Evolutionary conservation across 148 eudicot species (phyloP).

Genomic region (Gaultheria prostrata): DNA sequence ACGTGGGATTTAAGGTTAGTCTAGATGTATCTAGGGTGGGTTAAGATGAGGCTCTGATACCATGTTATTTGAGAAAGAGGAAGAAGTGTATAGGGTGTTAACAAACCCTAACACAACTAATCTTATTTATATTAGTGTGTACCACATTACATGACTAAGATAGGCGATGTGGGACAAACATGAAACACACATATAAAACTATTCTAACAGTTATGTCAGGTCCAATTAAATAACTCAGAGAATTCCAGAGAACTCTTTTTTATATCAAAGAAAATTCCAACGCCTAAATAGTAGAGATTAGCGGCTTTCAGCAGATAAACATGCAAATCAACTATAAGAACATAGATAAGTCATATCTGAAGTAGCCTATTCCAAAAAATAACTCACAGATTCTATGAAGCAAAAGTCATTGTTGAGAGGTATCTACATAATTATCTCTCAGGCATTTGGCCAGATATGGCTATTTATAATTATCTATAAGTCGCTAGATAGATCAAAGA

Average conservation of each 20-base stretch:
- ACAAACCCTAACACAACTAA: too few species aligned
- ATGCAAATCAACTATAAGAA: background rate
- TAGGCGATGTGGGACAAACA: too few species aligned
- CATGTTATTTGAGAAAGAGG: too few species aligned
- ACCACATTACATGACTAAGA: too few species aligned
- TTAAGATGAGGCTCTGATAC: too few species aligned
- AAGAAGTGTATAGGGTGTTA: too few species aligned
- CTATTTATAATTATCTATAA: too few species aligned
- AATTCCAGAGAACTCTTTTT: background rate
- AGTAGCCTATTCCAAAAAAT: background rate
- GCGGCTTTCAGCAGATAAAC: background rate
- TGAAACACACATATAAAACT: too few species aligned
- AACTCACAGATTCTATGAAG: background rate
- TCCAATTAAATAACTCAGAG: background rate
- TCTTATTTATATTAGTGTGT: too few species aligned
- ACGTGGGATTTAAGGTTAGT: too few species aligned
- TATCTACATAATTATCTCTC: conserved; percentile 5
- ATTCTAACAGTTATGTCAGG: background rate
- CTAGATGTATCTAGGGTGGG: too few species aligned
- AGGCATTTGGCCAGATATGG: background rate
- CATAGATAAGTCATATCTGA: background rate
- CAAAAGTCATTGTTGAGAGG: background rate
- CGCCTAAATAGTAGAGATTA: background rate
- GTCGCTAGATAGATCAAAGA: background rate
- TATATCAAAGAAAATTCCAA: background rate